Evolutionary conservation across 2,329 filamentous ascomycete species (phyloP), one percentile per base, ranked within the genome.

Genomic region (Fusarium sp.): DNA sequence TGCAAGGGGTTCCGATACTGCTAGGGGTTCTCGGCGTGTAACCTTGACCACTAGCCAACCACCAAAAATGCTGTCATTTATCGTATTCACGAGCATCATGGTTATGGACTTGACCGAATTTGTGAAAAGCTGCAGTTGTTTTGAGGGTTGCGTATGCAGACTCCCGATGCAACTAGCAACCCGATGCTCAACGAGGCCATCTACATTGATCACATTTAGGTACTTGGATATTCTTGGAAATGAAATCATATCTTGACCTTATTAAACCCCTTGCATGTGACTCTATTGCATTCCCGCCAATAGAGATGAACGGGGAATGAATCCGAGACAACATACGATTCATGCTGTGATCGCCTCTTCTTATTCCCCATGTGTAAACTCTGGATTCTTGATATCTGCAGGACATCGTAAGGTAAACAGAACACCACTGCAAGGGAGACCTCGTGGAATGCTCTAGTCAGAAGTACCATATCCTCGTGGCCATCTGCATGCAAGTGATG

Each of bases 1-100:
- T 71, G 68, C 65, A 71, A 71, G 68, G 68, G 58, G 51, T 58
- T 68, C 68, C 58, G 61, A 62, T 51, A 16, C 27, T 29, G 9
- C 18, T n/a, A 31, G 42, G 56, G 27, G 42, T 44, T n/a, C 64
- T 58, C 44, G 55, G 18, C 8, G n/a, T 68, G 57, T 57, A 68
- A 65, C 64, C 25, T 46, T 36, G 33, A 20, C 29, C 46, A 46
- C 55, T 29, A 27, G 54, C 46, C 55, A 9, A 36, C n/a, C 33
- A 11, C 16, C 18, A 44, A 7, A 7, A 38, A 42, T 38, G 33
- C 20, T 23, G 7, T 61, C 53, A 50, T 9, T 38, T 23, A 64
- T 65, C 34, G 29, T 40, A 56, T 20, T 53, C 57, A 40, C 20
- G 44, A 44, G 25, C 34, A 51, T 64, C 42, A 54, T 16, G 16